Base-by-base conservation (phyloP, 108 stramenopile species). In the Fistulifera pelliculosa region DNA sequence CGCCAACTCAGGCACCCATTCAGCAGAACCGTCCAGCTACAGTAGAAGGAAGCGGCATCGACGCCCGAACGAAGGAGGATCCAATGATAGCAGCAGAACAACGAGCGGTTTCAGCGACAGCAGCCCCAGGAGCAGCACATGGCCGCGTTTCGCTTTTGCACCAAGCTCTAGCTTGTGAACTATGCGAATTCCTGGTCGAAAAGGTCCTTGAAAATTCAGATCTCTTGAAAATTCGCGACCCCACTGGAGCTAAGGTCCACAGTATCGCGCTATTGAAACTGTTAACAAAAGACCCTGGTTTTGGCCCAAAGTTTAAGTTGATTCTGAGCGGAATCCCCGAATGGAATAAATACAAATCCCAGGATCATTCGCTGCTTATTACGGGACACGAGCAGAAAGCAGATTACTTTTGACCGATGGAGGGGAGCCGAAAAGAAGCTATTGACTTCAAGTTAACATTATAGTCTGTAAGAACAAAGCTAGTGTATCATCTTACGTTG, bases 391-490 rank as follows among this genome's bases (percentile, higher is more conserved):
- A 80, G 39, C 74, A 75, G 50, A 64, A 51, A 47, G 64, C 71
- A 14, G 84, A 85, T 63, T 85, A 85, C 60, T 85, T 85, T 67
- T 85, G 69, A 80, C 83, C 0, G 79, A 80, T 49, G 79, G 80
- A 14, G 17, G 44, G 11, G 31, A 8, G 8, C 31, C 6, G 31
- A 35, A 35, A 35, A 35, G 31, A 35, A 35, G 8, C 31, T 35
- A 8, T 8, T 35, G 8, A 35, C 31, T 3, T 35, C 31, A 35
- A 8, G 31, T 6, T 35, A 35, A 8, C 31, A 35, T 35, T 35
- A 35, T n/a, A n/a, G n/a, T n/a, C n/a, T n/a, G n/a, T n/a, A 35
- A 35, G 31, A 35, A 35, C 8, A 35, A 35, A 35, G 31, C n/a
- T n/a, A n/a, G n/a, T n/a, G n/a, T n/a, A n/a, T n/a, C n/a, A n/a